Conservation (phyloP, 2,329 filamentous ascomycete genomes). For the Camptophora hylomeconis region DNA sequence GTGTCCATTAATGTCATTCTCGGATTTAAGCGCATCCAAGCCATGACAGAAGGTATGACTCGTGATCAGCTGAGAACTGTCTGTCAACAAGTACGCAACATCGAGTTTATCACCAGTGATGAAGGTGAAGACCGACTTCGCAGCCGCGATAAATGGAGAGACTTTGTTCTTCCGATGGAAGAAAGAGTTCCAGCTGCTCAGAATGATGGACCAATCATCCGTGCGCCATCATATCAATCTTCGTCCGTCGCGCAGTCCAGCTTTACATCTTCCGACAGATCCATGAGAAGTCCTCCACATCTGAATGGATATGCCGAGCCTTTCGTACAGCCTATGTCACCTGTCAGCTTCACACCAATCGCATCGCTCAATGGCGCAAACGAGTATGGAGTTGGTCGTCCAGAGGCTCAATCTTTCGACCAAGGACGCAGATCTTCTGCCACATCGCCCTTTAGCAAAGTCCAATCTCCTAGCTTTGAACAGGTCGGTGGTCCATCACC, state of each 20-base stretch:
- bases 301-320: no score
- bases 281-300: no score
- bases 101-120: constrained; percentile 63
- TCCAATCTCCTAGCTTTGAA: constrained; percentile 4
- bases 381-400: no score
- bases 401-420: no score
- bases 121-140: constrained; percentile 72
- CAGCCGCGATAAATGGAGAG: constrained; percentile 60
- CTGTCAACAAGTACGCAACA: constrained; percentile 55
- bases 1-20: constrained; percentile 68
- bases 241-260: no score
- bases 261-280: no score
- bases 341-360: no score
- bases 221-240: no score
- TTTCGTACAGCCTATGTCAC: no score
- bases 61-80: constrained; percentile 61
- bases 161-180: constrained; percentile 61
- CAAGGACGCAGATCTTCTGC: constrained; percentile 2
- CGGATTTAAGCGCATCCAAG: constrained; percentile 73
- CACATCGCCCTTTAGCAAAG: constrained; percentile 3
- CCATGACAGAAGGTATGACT: constrained; percentile 49
- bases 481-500: not conserved
- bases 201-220: constrained; percentile 50
- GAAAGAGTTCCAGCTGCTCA: constrained; percentile 62
- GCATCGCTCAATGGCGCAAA: no score